Evolutionary conservation across 176 grass and related monocot species (phyloP).

Genomic region (Cymbopogon citratus): DNA sequence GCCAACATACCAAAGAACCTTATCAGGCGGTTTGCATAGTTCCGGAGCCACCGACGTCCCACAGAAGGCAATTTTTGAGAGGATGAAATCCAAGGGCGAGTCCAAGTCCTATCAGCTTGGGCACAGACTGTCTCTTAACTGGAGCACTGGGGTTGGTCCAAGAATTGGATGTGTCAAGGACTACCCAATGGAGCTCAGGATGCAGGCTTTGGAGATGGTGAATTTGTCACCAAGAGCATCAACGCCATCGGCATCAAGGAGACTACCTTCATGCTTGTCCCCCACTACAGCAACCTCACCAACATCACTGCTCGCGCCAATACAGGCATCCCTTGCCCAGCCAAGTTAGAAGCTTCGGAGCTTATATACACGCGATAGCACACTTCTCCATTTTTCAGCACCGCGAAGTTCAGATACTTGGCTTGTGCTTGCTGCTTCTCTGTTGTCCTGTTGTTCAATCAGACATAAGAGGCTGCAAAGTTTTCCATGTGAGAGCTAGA

Average conservation of each 20-base stretch:
- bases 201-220: slow-evolving; percentile 76
- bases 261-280: slow-evolving; percentile 18
- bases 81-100: slow-evolving; percentile 68
- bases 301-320: background rate
- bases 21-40: slow-evolving; percentile 74
- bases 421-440: background rate
- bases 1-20: slow-evolving; percentile 53
- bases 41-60: slow-evolving; percentile 43
- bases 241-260: slow-evolving; percentile 21
- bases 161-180: slow-evolving; percentile 91
- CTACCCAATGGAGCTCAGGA: slow-evolving; percentile 66
- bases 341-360: slow-evolving; percentile 25
- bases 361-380: background rate
- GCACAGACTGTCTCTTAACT: slow-evolving; percentile 67
- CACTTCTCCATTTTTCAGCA: background rate
- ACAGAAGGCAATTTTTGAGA: slow-evolving; percentile 60
- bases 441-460: background rate
- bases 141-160: slow-evolving; percentile 82
- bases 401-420: background rate
- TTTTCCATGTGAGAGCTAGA: background rate
- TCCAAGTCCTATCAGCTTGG: slow-evolving; percentile 85
- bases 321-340: slow-evolving; percentile 28
- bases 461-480: background rate
- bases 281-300: slow-evolving; percentile 23
- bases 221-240: slow-evolving; percentile 57